These are phyloP conservation scores for Tagetes erecta DNA, from an alignment of 129 eudicot genomes.

Conservation along the genomic window DNA sequence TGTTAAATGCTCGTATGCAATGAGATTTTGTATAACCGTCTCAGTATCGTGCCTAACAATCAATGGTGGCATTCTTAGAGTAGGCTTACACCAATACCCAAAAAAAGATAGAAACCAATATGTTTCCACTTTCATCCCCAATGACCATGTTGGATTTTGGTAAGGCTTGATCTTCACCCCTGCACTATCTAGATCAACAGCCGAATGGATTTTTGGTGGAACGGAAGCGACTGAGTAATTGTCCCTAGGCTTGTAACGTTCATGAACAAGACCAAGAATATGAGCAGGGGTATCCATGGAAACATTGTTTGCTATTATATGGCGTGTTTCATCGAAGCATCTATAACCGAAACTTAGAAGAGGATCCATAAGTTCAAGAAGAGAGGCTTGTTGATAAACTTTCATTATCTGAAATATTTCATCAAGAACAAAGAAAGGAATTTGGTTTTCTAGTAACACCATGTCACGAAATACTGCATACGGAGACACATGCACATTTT, in stretches of 20 bases:
- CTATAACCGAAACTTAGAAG: neutral
- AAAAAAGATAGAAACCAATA: no score
- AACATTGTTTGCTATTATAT: neutral
- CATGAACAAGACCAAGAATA: neutral
- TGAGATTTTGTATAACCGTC: conserved; percentile 13
- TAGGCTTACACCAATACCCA: neutral
- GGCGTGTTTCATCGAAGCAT: neutral
- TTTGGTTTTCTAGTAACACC: conserved; percentile 21
- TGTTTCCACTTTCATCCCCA: no score
- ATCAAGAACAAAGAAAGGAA: conserved; percentile 9
- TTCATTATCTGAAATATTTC: neutral
- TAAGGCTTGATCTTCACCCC: neutral
- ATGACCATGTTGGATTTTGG: neutral
- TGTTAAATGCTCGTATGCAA: conserved; percentile 18
- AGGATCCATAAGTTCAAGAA: neutral
- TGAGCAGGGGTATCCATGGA: neutral
- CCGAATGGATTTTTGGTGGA: neutral
- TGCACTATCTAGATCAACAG: neutral
- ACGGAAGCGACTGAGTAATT: neutral
- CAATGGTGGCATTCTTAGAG: neutral
- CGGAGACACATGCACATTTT: neutral
- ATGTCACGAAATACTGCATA: neutral
- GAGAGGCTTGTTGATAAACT: neutral
- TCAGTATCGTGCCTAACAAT: neutral
- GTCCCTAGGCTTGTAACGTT: neutral